Percentiles rank a stretch among this genome's conserved stretches.
phyloP scores from a whole-genome alignment of 148 eudicot species.

The Arbutus unedo region DNA sequence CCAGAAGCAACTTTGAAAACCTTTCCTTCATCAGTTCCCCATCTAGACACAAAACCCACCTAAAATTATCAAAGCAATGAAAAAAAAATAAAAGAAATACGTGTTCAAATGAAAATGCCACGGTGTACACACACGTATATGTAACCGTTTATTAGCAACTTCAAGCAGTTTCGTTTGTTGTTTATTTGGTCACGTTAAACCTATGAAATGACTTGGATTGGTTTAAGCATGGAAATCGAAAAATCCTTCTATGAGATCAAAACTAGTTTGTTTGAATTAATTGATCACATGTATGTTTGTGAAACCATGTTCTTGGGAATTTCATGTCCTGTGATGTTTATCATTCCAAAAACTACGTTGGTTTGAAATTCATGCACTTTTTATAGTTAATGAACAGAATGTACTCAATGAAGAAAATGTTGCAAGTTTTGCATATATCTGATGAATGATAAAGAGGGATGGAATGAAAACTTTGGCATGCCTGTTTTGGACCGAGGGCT shows the following conservation, averaged over 20 bases:
- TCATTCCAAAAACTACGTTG: background rate
- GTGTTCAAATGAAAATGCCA: background rate
- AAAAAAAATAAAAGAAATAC: background rate
- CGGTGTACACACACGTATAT: background rate
- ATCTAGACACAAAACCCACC: constrained; percentile 17
- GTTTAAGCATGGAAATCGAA: background rate
- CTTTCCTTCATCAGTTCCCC: constrained; percentile 45
- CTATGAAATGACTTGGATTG: background rate
- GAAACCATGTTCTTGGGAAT: background rate
- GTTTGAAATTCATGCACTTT: background rate
- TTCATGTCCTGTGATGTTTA: background rate
- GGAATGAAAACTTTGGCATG: background rate
- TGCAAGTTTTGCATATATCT: background rate
- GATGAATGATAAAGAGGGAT: background rate
- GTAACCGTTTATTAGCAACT: background rate
- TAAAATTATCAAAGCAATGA: background rate
- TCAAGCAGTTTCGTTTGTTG: background rate
- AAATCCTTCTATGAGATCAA: background rate
- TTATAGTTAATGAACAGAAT: background rate
- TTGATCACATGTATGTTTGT: background rate
- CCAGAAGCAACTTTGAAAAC: constrained; percentile 48
- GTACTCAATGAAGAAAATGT: background rate
- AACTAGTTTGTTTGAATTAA: background rate
- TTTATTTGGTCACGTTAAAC: background rate
- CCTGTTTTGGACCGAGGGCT: constrained; percentile 18